A percentile compares a stretch with the other conserved stretches of the same genome.
These are phyloP conservation scores for Globomyces pollinis-pini DNA, from an alignment of 192 early-diverging fungal genomes.

Conservation along the genomic window DNA sequence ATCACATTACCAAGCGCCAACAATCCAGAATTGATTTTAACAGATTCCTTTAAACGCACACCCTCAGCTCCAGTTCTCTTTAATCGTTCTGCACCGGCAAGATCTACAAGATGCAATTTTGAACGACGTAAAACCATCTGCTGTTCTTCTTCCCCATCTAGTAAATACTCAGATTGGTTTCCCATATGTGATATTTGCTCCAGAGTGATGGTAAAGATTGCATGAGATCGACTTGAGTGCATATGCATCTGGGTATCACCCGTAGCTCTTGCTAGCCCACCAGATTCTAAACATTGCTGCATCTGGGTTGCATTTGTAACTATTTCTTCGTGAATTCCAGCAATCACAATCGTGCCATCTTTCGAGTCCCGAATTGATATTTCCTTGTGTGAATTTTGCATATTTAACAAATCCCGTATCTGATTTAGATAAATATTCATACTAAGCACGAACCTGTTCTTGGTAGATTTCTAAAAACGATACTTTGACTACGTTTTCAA, in stretches of 20 bases:
- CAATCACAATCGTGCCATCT: constrained; percentile 30
- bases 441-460: constrained; percentile 36
- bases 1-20: constrained; percentile 97
- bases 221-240: constrained; percentile 37
- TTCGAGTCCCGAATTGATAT: constrained; percentile 39
- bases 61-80: constrained; percentile 64
- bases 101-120: constrained; percentile 74
- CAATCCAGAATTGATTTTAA: constrained; percentile 86
- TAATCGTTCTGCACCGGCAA: constrained; percentile 83
- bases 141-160: neutral
- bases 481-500: constrained; percentile 25
- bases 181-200: constrained; percentile 18
- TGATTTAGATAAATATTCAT: neutral
- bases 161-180: neutral
- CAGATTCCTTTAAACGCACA: constrained; percentile 42
- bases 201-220: constrained; percentile 40
- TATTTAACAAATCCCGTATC: constrained; percentile 39
- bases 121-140: constrained; percentile 20
- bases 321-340: constrained; percentile 29
- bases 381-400: constrained; percentile 21
- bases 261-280: constrained; percentile 34
- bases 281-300: constrained; percentile 29
- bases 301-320: constrained; percentile 19
- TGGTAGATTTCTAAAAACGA: constrained; percentile 53
- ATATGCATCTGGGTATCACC: constrained; percentile 44